Conservation (phyloP, 1,284 basidiomycete species). For the Cryptococcus sp. region DNA sequence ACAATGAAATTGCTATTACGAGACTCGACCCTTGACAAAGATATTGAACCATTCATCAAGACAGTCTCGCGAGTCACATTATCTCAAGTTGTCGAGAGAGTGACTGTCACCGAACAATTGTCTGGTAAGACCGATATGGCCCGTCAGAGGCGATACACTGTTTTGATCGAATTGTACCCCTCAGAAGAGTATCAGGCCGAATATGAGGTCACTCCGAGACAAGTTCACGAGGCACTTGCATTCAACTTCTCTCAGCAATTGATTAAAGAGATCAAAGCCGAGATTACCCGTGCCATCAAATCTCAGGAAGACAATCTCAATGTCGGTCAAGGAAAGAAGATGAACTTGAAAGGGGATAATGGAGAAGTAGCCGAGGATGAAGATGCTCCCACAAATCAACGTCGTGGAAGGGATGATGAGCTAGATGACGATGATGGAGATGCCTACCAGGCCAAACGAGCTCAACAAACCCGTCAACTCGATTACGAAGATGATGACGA, state of each 20-base stretch:
- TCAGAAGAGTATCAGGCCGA: slow-evolving; percentile 77
- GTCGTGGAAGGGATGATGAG: slow-evolving; percentile 50
- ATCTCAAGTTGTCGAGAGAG: slow-evolving; percentile 82
- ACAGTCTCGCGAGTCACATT: slow-evolving; percentile 79
- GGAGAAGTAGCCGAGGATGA: slow-evolving; percentile 52
- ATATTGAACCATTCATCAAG: slow-evolving; percentile 81
- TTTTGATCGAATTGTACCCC: slow-evolving; percentile 84
- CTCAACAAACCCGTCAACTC: slow-evolving; percentile 61
- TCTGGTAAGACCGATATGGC: slow-evolving; percentile 58
- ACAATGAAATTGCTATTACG: slow-evolving; percentile 90
- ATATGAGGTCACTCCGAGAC: slow-evolving; percentile 70
- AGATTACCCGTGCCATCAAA: slow-evolving; percentile 80
- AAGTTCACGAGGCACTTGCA: slow-evolving; percentile 71
- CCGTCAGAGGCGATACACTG: slow-evolving; percentile 75
- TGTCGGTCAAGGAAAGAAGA: slow-evolving; percentile 71
- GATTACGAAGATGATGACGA: slow-evolving; percentile 63
- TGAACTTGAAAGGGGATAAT: slow-evolving; percentile 45
- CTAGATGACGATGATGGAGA: slow-evolving; percentile 68
- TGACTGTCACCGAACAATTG: slow-evolving; percentile 76
- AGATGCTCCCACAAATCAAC: slow-evolving; percentile 46
- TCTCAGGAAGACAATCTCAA: slow-evolving; percentile 78
- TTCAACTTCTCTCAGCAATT: slow-evolving; percentile 76
- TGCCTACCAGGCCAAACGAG: slow-evolving; percentile 63
- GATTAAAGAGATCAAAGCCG: slow-evolving; percentile 78
- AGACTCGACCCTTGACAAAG: slow-evolving; percentile 52